Base-by-base conservation (phyloP, 495 filamentous ascomycete species). In the Letharia columbiana region DNA sequence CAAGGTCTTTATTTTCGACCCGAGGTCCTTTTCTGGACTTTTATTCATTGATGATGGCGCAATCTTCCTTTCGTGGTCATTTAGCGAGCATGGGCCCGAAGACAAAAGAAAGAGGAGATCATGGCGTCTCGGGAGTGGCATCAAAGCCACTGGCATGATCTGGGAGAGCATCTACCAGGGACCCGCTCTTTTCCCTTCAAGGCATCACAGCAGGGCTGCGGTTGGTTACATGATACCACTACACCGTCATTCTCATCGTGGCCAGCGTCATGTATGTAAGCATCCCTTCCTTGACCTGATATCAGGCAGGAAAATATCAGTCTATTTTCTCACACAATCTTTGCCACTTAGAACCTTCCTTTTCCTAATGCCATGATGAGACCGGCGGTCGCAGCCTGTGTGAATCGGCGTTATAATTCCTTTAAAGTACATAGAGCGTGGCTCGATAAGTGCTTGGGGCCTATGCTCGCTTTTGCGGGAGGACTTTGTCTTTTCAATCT, bases 211-310 rank as follows among this genome's bases (percentile, higher is more conserved):
- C 74, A 70, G 70, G 73, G 72, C 70, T 71, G 73, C 70, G 70
- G 60, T 77, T 76, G 73, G 67, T 65, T 69, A 69, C 54, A 72
- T 67, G 69, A 72, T 71, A 72, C 73, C 74, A 72, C 73, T 75
- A 75, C 82, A 82, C 85, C 84, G 82, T 85, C 84, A 83, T 84
- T 83, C 83, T 86, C 79, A 77, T 81, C 82, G 77, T 80, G 82
- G 79, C 80, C 78, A 73, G 75, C 69, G 77, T 83, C 80, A 87
- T 92, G 89, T 92, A 92, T 86, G 88, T 91, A 91, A 91, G 79
- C 75, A 77, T 81, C 78, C 80, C 79, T 82, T 75, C 74, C 80
- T 80, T 80, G 76, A 72, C 76, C 77, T 78, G 75, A 71, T 73
- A 66, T 71, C 71, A 73, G 79, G 76, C 77, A 77, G 79, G 79